These are phyloP conservation scores for Aureobasidium sp. DNA, from an alignment of 2,329 filamentous ascomycete genomes.

Conservation along the genomic window DNA sequence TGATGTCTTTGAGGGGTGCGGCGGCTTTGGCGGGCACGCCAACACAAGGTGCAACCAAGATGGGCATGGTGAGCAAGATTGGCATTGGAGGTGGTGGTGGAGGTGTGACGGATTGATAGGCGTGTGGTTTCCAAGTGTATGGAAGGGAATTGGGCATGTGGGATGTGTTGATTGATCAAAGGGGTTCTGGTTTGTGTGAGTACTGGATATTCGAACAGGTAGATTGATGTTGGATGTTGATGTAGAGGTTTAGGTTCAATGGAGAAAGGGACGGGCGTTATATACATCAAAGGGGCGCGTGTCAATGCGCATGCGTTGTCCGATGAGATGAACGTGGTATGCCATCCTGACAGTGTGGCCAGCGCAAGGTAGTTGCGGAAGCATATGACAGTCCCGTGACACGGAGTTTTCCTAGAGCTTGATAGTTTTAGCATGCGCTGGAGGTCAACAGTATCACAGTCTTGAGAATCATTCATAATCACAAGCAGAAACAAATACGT, in stretches of 20 bases:
- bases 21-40: not conserved
- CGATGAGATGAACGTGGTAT: not conserved
- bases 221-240: not conserved
- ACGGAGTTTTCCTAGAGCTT: not conserved
- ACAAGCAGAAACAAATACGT: not conserved
- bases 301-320: not conserved
- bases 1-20: not conserved
- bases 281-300: not conserved
- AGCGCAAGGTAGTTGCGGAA: not conserved
- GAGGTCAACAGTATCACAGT: not conserved
- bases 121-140: conserved; percentile 20
- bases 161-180: not conserved
- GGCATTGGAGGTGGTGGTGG: not conserved
- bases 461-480: not conserved
- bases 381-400: not conserved
- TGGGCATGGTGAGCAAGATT: not conserved
- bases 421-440: not conserved
- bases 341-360: not conserved
- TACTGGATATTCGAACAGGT: not conserved
- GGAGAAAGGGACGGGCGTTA: not conserved
- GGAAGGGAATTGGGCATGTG: conserved; percentile 12
- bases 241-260: not conserved
- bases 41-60: not conserved
- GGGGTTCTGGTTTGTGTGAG: not conserved
- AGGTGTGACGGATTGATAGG: conserved; percentile 16